These are phyloP conservation scores for Albatrellus ellisii DNA, from an alignment of 768 basidiomycete species.

Conservation along the genomic window DNA sequence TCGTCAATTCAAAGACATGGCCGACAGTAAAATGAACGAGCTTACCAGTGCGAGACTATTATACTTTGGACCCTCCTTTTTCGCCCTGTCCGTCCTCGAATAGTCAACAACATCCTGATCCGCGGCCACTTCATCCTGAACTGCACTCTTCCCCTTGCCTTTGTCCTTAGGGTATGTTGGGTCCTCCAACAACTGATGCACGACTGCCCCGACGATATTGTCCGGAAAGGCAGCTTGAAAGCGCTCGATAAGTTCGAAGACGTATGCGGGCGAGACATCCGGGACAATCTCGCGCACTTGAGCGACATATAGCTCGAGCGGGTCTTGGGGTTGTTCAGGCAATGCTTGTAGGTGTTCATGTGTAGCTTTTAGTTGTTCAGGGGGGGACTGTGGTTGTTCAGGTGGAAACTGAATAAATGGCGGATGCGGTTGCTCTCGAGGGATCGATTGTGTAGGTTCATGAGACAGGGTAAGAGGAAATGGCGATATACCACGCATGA, in stretches of 20 bases:
- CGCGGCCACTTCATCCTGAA: constrained; percentile 19
- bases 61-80: constrained; percentile 33
- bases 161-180: constrained; percentile 42
- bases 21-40: constrained; percentile 6
- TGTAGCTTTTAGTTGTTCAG: background rate
- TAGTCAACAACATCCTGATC: constrained; percentile 36
- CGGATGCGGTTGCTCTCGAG: too few relatives aligned
- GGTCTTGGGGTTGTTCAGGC: background rate
- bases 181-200: constrained; percentile 53
- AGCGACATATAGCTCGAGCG: constrained; percentile 23
- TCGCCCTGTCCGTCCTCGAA: constrained; percentile 29
- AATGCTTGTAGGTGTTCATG: background rate
- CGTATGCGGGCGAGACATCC: constrained; percentile 48
- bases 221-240: constrained; percentile 25
- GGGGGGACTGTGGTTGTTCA: background rate
- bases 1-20: too few relatives aligned
- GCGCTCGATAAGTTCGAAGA: constrained; percentile 31
- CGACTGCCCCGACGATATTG: constrained; percentile 35
- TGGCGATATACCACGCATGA: too few relatives aligned
- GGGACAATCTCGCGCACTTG: constrained; percentile 59
- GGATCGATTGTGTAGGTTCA: too few relatives aligned
- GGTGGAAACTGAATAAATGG: background rate
- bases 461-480: too few relatives aligned
- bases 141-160: constrained; percentile 31
- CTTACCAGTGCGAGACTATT: constrained; percentile 37